Evolutionary conservation across 192 early-diverging fungal species (phyloP).

Genomic region (Allomyces javanicus): DNA sequence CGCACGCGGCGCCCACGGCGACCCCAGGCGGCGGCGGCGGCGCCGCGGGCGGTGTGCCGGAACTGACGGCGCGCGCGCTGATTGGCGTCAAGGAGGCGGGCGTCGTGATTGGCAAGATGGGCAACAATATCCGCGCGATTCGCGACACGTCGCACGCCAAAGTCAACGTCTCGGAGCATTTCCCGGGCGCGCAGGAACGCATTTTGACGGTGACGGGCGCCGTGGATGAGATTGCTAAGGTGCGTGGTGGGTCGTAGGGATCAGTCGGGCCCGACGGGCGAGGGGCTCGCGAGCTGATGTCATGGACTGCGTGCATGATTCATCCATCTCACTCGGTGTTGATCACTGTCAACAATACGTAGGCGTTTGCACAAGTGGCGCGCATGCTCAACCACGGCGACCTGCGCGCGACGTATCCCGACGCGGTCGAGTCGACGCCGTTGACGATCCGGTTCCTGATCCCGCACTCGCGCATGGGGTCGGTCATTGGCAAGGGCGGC

Average conservation of each 20-base stretch:
- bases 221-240: constrained; percentile 2
- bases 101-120: too few relatives aligned
- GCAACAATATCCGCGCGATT: constrained; percentile 3
- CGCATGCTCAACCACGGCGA: neutral
- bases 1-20: too few relatives aligned
- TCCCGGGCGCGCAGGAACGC: constrained; percentile 3
- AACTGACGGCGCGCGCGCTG: too few relatives aligned
- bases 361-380: neutral
- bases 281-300: too few relatives aligned
- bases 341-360: too few relatives aligned
- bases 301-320: too few relatives aligned
- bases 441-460: constrained; percentile 57
- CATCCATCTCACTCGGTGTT: too few relatives aligned
- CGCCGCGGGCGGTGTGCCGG: too few relatives aligned
- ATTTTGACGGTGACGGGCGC: constrained; percentile 4
- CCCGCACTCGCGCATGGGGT: constrained; percentile 78
- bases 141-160: constrained; percentile 3
- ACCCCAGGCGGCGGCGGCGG: too few relatives aligned
- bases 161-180: constrained; percentile 6
- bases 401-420: neutral
- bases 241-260: too few relatives aligned
- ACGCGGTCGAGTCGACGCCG: neutral
- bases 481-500: constrained; percentile 83
- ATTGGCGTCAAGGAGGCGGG: too few relatives aligned
- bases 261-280: too few relatives aligned